Base-by-base conservation (phyloP, 345 rosid genomes). In the Firmiana major region DNA sequence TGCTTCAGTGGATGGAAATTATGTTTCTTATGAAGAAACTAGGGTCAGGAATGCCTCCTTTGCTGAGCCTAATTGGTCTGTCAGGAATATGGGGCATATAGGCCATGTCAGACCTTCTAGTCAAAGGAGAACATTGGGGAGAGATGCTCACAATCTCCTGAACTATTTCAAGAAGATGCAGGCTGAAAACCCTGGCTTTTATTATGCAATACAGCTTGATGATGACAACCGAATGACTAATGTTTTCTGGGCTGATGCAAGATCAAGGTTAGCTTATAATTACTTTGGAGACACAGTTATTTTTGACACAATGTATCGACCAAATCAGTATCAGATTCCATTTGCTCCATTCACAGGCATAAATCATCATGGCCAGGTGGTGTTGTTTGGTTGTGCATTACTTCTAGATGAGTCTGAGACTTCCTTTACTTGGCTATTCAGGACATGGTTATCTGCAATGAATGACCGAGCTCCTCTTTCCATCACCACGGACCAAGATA, bases 211-310 rank as follows among this genome's bases (percentile, higher is more conserved):
- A 77, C 93, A 88, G 77, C 91, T 88, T 43, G 91, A 90, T 78
- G 90, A 85, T 67, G 89, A 88, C 55, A 85, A 88, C 55, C 83
- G 84, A 75, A 88, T 90, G 91, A 88, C 87, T 45, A 90, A 88
- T 87, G 90, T 87, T 73, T 90, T 90, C 62, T 90, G 93, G 93
- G 87, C 91, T 46, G 91, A 88, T 87, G 93, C 93, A 59, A 85
- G 90, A 80, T 90, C 93, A 72, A 87, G 93, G 82, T 80, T 80
- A 68, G 91, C 93, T 16, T 90, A 88, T 78, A 63, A 74, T 55
- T 84, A 88, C 84, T 88, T 90, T 77, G 91, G 93, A 9, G 91
- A 90, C 85, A 86, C 90, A 58, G 91, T 90, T 70, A 77, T 76
- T 71, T 90, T 88, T 78, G 93, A 90, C 81, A 88, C 93, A 4